Conservation (phyloP, 345 rosid genomes). For the Aquilaria sinensis region DNA sequence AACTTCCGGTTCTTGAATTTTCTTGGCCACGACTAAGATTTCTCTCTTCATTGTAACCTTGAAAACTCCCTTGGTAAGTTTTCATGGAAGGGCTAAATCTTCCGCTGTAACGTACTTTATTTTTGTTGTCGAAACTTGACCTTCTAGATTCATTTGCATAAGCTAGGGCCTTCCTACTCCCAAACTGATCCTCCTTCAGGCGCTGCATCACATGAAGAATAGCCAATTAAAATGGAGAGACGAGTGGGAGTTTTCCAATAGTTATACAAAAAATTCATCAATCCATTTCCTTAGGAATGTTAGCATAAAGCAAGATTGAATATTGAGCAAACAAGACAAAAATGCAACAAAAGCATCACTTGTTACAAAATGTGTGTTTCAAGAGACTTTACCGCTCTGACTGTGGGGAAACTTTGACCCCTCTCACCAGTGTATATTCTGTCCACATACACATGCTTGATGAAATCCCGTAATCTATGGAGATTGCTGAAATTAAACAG, state of each 20-base stretch:
- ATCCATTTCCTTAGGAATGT: not conserved
- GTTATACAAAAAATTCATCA: not conserved
- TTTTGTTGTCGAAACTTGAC: slow-evolving; percentile 33
- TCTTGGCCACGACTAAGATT: slow-evolving; percentile 40
- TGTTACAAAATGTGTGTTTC: not conserved
- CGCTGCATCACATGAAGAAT: slow-evolving; percentile 27
- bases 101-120: slow-evolving; percentile 20
- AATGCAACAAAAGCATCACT: not conserved
- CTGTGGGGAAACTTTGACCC: slow-evolving; percentile 34
- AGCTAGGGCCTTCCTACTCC: slow-evolving; percentile 28
- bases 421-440: slow-evolving; percentile 52
- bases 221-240: slow-evolving; percentile 3
- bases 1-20: slow-evolving; percentile 40
- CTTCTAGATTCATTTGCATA: slow-evolving; percentile 35
- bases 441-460: slow-evolving; percentile 81
- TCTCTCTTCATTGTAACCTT: slow-evolving; percentile 44
- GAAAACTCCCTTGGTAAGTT: slow-evolving; percentile 33
- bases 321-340: not conserved
- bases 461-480: slow-evolving; percentile 61
- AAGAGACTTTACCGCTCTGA: slow-evolving; percentile 43
- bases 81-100: slow-evolving; percentile 31
- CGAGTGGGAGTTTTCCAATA: not conserved
- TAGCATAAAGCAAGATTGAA: not conserved
- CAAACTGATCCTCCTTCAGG: slow-evolving; percentile 33
- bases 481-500: slow-evolving; percentile 54